Conservation (phyloP, 75 land plant genomes). For the Gnetum montanum region DNA sequence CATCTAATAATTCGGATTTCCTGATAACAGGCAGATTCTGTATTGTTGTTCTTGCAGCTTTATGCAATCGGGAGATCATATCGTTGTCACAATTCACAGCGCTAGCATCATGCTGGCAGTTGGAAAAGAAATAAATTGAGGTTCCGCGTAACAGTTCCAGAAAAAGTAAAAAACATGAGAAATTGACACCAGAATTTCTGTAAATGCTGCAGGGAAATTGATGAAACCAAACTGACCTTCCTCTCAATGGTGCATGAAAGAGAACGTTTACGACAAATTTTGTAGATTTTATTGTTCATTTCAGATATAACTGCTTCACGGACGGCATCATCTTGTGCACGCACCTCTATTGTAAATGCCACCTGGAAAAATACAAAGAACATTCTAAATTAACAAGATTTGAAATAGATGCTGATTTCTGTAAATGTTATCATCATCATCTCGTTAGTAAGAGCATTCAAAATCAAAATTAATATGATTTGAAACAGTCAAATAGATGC, state of each 20-base stretch:
- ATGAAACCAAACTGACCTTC: slow-evolving; percentile 55
- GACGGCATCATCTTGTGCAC: slow-evolving; percentile 65
- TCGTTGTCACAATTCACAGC: slow-evolving; percentile 50
- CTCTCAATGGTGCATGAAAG: slow-evolving; percentile 62
- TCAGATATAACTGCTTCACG: slow-evolving; percentile 53
- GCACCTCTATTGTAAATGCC: slow-evolving; percentile 77
- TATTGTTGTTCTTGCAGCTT: slow-evolving; percentile 46
- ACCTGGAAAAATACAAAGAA: slow-evolving; percentile 74
- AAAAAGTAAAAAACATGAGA: background rate
- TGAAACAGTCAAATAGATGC: no score
- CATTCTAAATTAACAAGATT: background rate
- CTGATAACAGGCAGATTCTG: slow-evolving; percentile 16
- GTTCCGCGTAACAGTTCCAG: background rate
- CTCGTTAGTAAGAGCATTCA: no score
- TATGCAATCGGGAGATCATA: slow-evolving; percentile 36
- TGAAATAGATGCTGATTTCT: background rate
- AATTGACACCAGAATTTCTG: background rate
- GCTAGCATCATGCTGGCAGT: slow-evolving; percentile 74
- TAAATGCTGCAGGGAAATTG: background rate
- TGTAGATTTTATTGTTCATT: slow-evolving; percentile 29
- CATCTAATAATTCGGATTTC: slow-evolving; percentile 17
- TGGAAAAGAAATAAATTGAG: background rate
- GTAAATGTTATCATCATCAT: no score
- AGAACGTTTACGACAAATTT: slow-evolving; percentile 58
- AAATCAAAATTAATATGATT: no score